These are phyloP conservation scores for Calcarisporium arbuscula DNA, from an alignment of 2,329 filamentous ascomycete genomes.

Conservation along the genomic window DNA sequence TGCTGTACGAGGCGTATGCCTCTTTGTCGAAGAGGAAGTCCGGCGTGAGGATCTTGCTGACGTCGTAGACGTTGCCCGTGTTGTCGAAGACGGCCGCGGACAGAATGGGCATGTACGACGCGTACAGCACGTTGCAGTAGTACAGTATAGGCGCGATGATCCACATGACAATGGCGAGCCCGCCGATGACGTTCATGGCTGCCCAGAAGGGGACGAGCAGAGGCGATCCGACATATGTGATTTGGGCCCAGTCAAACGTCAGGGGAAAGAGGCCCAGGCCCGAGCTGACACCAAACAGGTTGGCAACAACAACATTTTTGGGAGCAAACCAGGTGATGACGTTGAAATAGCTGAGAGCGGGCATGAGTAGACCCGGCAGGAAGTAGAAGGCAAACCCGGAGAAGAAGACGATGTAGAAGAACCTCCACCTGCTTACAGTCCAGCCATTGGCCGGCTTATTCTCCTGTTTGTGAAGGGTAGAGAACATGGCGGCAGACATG, in stretches of 20 bases:
- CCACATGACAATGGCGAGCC: slow-evolving; percentile 80
- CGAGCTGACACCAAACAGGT: slow-evolving; percentile 80
- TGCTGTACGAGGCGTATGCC: slow-evolving; percentile 74
- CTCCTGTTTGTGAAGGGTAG: slow-evolving; percentile 75
- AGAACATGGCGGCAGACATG: slow-evolving; percentile 86
- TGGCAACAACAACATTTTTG: slow-evolving; percentile 77
- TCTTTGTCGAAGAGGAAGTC: slow-evolving; percentile 73
- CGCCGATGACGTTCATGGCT: slow-evolving; percentile 76
- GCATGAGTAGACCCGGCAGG: slow-evolving; percentile 73
- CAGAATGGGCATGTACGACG: slow-evolving; percentile 80
- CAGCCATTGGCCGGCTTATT: slow-evolving; percentile 78
- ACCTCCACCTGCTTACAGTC: slow-evolving; percentile 75
- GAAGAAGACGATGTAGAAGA: slow-evolving; percentile 71
- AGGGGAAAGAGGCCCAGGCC: slow-evolving; percentile 78
- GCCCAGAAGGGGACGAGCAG: slow-evolving; percentile 82
- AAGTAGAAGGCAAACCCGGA: slow-evolving; percentile 77
- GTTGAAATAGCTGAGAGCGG: slow-evolving; percentile 82
- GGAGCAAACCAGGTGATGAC: slow-evolving; percentile 85
- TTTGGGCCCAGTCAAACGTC: slow-evolving; percentile 88
- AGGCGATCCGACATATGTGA: slow-evolving; percentile 81
- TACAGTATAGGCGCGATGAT: slow-evolving; percentile 73
- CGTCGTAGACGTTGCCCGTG: slow-evolving; percentile 71
- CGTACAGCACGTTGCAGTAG: slow-evolving; percentile 73
- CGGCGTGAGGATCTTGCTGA: slow-evolving; percentile 69
- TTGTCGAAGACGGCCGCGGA: slow-evolving; percentile 85